Percentiles rank a stretch among this genome's conserved stretches.
phyloP scores from a whole-genome alignment of 371 early-diverging fungal species.

The Mortierella sp. region DNA sequence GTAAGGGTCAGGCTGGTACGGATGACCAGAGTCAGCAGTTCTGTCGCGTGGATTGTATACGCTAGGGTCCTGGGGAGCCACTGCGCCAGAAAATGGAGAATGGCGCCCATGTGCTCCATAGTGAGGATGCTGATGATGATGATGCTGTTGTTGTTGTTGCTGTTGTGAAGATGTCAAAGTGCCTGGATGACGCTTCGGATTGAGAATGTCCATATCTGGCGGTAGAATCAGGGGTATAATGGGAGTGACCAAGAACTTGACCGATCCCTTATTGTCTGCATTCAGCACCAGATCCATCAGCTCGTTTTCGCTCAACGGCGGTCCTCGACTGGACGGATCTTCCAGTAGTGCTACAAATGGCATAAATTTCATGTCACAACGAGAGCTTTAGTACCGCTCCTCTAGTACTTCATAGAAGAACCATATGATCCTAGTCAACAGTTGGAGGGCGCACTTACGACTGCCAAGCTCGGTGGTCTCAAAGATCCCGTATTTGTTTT shows the following conservation, averaged over 20 bases:
- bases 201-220: conserved; percentile 41
- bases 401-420: no score
- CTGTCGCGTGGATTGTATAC: conserved; percentile 39
- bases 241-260: conserved; percentile 45
- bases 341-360: conserved; percentile 28
- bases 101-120: conserved; percentile 23
- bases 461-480: conserved; percentile 64
- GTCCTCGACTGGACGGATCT: conserved; percentile 25
- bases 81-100: conserved; percentile 28
- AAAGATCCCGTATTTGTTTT: conserved; percentile 60
- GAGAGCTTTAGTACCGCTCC: no score
- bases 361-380: no score
- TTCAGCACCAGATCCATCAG: conserved; percentile 32
- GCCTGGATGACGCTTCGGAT: conserved; percentile 36
- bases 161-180: conserved; percentile 4
- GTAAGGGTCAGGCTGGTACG: conserved; percentile 29
- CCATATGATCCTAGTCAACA: neutral
- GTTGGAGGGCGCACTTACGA: conserved; percentile 48
- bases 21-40: conserved; percentile 28
- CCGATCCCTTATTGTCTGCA: conserved; percentile 40
- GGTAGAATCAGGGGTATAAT: conserved; percentile 47
- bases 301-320: conserved; percentile 28
- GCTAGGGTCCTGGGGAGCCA: conserved; percentile 12
- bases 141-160: neutral
- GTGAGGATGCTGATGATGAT: conserved; percentile 1